Evolutionary conservation across 805 yeast genomes (phyloP).

Genomic region (Starmera pachycereana): DNA sequence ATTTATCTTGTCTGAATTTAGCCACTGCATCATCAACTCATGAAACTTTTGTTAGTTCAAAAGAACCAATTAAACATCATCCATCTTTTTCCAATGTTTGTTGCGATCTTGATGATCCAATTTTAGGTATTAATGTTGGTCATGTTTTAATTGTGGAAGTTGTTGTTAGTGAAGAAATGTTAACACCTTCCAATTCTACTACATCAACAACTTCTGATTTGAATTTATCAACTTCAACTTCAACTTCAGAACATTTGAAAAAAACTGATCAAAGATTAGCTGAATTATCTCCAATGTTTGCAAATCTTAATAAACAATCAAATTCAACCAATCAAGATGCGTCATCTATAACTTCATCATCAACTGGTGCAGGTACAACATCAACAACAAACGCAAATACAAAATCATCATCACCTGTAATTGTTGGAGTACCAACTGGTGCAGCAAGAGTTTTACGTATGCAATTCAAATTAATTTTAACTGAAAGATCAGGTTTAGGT

Average conservation of each 20-base stretch:
- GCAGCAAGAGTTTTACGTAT: conserved; percentile 89
- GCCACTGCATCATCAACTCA: conserved; percentile 43
- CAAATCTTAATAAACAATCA: conserved; percentile 21
- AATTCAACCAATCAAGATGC: conserved; percentile 12
- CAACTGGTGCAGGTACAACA: conserved; percentile 4
- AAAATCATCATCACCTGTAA: conserved; percentile 1
- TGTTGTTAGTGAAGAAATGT: conserved; percentile 85
- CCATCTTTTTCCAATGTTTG: conserved; percentile 38
- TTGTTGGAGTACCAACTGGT: conserved; percentile 75
- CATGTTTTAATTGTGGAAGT: conserved; percentile 79
- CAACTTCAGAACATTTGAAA: neutral
- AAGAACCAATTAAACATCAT: conserved; percentile 21
- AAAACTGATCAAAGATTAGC: conserved; percentile 30
- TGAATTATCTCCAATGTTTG: conserved; percentile 33
- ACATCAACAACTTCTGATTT: conserved; percentile 24
- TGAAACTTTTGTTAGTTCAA: conserved; percentile 32
- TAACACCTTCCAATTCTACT: conserved; percentile 30
- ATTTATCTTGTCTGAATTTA: conserved; percentile 48
- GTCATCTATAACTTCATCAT: conserved; percentile 9
- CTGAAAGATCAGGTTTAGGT: conserved; percentile 92
- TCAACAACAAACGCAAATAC: conserved; percentile 8
- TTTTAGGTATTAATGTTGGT: conserved; percentile 62
- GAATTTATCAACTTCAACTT: conserved; percentile 3
- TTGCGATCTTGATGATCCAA: conserved; percentile 78
- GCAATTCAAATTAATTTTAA: conserved; percentile 79